Evolutionary conservation across 495 filamentous ascomycete genomes (phyloP), one percentile per base, ranked within the genome.

Genomic region (Talaromyces liani): DNA sequence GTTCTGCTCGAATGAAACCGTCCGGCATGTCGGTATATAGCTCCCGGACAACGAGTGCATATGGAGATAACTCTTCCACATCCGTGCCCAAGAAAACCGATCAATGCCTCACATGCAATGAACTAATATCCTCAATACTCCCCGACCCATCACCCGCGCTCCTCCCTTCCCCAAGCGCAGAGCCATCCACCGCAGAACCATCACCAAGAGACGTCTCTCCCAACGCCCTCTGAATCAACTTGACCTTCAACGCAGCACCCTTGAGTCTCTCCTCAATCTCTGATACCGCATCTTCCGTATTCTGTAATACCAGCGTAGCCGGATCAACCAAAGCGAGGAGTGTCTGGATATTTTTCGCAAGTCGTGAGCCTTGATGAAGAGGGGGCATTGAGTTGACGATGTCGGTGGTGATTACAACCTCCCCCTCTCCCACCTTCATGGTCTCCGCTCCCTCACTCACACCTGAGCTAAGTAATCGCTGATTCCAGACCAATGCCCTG

Each of bases 191-290:
- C 66, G 64, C 39, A 70, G 66, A 49, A 68, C 71, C 2, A 69
- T 41, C 62, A 6, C 66, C 53, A 25, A 76, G 71, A 64, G 75
- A 73, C 36, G 69, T 71, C 66, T 91, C 89, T 0, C 87, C 87
- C 16, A 89, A 75, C 25, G 88, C 79, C 47, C 84, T 84, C 74
- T 92, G 89, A 53, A 96, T 88, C 56, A 97, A 82, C 72, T 90
- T 93, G 1, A 82, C 81, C 70, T 93, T 93, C n/a, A 86, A 85
- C 60, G 87, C 77, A 9, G 91, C 92, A 65, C 88, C 83, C 75
- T 89, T 91, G 59, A 94, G 66, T 36, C 92, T 80, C 71, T 94
- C 91, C 66, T 97, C 92, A 64, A 92, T 89, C 67, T 93, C 91
- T 25, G 87, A 85, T 20, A 96, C 89, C 5, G 89, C 86, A 53